Conservation (phyloP, 2,329 filamentous ascomycete species). For the Hypoxylon sp. region DNA sequence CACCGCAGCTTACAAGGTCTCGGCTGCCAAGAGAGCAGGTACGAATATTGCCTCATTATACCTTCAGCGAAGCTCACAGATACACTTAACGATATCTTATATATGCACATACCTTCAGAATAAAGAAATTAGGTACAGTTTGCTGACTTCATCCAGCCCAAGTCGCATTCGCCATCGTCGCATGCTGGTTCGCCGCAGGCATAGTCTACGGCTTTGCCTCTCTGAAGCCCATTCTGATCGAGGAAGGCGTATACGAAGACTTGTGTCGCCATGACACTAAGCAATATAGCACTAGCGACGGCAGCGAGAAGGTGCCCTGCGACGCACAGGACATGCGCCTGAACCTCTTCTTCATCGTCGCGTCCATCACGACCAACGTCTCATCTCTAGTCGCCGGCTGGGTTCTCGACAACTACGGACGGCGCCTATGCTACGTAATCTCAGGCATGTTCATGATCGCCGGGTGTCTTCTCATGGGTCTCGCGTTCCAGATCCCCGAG, state of each 20-base stretch:
- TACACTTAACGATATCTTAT: background rate
- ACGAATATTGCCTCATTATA: constrained; percentile 33
- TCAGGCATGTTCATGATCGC: constrained; percentile 70
- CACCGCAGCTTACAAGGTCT: constrained; percentile 54
- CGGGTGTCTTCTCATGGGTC: constrained; percentile 72
- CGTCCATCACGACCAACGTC: constrained; percentile 77
- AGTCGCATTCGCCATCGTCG: constrained; percentile 72
- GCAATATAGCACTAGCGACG: constrained; percentile 54
- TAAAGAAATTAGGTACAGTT: constrained; percentile 4
- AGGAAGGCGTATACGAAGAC: constrained; percentile 70
- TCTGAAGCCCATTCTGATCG: constrained; percentile 73
- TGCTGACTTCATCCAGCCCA: constrained; percentile 63
- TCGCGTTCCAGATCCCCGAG: constrained; percentile 65
- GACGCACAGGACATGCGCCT: constrained; percentile 66
- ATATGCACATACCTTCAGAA: background rate
- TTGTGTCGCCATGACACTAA: constrained; percentile 64
- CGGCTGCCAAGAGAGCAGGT: constrained; percentile 51
- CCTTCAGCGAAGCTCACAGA: background rate
- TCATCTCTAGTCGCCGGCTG: constrained; percentile 76
- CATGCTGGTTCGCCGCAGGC: constrained; percentile 76
- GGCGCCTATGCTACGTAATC: constrained; percentile 73
- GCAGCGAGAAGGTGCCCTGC: constrained; percentile 60
- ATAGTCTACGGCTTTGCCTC: constrained; percentile 76
- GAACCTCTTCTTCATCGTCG: constrained; percentile 80
- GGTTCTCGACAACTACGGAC: constrained; percentile 76